These are phyloP conservation scores for Tympanopsis confertula DNA, from an alignment of 2,329 filamentous ascomycete species.

Conservation along the genomic window DNA sequence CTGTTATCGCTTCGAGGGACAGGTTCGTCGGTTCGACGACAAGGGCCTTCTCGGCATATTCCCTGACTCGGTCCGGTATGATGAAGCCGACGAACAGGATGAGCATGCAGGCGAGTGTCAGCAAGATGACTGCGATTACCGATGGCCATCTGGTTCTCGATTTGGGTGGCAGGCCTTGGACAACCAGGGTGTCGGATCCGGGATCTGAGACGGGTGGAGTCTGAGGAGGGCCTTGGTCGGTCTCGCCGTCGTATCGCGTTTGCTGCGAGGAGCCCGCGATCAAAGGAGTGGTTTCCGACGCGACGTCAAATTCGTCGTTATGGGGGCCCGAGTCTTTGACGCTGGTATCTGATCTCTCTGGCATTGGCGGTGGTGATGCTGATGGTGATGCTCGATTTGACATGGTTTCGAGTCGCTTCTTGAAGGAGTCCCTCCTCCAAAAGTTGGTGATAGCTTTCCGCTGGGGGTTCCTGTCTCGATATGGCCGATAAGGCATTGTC, in stretches of 20 bases:
- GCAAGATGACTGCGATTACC: conserved; percentile 56
- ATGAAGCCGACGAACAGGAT: conserved; percentile 78
- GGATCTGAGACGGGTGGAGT: too few species aligned
- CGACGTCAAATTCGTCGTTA: neutral
- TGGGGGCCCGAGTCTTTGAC: too few species aligned
- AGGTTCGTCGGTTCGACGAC: conserved; percentile 74
- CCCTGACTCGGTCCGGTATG: conserved; percentile 66
- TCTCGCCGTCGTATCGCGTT: neutral
- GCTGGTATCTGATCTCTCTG: too few species aligned
- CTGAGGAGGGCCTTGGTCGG: neutral
- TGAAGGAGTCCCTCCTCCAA: too few species aligned
- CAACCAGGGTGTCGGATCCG: conserved; percentile 8
- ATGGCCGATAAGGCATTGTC: too few species aligned
- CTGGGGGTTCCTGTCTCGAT: too few species aligned
- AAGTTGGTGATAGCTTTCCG: too few species aligned
- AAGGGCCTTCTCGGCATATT: conserved; percentile 75
- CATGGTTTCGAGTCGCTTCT: too few species aligned
- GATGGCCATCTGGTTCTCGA: conserved; percentile 58
- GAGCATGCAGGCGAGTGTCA: conserved; percentile 50
- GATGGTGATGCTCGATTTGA: too few species aligned
- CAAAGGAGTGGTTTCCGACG: neutral
- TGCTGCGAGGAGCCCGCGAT: neutral
- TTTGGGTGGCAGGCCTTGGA: conserved; percentile 8
- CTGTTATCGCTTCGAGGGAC: conserved; percentile 74
- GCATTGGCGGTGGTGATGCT: too few species aligned